phyloP scores from a whole-genome alignment of 371 early-diverging fungal genomes.

The Apophysomyces sp. region DNA sequence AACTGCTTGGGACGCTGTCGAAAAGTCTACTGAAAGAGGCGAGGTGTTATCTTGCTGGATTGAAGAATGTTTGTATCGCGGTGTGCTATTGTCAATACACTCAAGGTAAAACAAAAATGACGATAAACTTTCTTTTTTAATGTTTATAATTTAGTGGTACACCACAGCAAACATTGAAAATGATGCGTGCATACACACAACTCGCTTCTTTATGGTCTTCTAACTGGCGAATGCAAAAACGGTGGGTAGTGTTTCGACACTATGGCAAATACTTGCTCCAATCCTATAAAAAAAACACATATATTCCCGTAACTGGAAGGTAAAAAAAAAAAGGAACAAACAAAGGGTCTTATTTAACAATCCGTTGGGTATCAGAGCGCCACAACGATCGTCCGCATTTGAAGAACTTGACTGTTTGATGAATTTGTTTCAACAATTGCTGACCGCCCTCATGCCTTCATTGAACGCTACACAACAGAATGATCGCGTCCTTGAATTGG shows the following conservation, averaged over 20 bases:
- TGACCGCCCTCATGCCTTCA: constrained; percentile 9
- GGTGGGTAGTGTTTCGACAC: constrained; percentile 44
- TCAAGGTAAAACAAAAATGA: constrained; percentile 36
- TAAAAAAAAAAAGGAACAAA: not conserved
- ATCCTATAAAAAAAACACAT: constrained; percentile 27
- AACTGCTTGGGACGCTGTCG: constrained; percentile 45
- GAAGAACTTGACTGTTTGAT: constrained; percentile 20
- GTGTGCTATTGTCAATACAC: constrained; percentile 51
- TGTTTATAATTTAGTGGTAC: not conserved
- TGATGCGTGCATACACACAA: constrained; percentile 32
- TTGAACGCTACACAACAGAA: constrained; percentile 6
- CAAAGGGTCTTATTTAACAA: not conserved
- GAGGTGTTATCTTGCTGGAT: constrained; percentile 64
- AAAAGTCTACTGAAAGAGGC: constrained; percentile 20
- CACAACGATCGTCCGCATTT: constrained; percentile 2
- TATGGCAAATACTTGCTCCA: constrained; percentile 39
- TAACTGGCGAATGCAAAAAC: constrained; percentile 44
- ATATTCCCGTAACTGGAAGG: constrained; percentile 17
- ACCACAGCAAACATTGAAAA: constrained; percentile 22
- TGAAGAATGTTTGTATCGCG: constrained; percentile 68
- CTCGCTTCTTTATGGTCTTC: constrained; percentile 39
- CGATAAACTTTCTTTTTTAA: not conserved
- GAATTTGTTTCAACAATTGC: constrained; percentile 14
- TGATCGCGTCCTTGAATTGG: constrained; percentile 21
- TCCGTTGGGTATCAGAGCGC: not conserved